phyloP scores from a whole-genome alignment of 371 early-diverging fungal species.

The Lichtheimia hyalospora region DNA sequence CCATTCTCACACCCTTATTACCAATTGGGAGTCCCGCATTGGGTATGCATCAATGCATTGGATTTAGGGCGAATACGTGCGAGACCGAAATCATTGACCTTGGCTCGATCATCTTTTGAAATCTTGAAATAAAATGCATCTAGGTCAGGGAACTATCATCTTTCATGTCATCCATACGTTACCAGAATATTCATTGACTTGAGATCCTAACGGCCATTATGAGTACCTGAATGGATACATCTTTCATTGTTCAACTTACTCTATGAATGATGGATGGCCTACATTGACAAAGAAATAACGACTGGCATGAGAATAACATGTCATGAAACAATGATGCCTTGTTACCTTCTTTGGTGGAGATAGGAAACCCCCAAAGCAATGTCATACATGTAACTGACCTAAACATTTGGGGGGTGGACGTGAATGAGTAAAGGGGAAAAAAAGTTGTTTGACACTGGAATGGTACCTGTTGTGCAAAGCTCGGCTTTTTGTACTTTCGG shows the following conservation, averaged over 20 bases:
- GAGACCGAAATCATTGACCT: conserved; percentile 82
- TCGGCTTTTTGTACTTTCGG: conserved; percentile 61
- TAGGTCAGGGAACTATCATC: not conserved
- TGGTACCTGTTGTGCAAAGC: conserved; percentile 55
- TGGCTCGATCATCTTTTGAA: conserved; percentile 66
- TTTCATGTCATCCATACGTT: conserved; percentile 1
- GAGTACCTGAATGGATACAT: not conserved
- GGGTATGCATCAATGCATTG: conserved; percentile 68
- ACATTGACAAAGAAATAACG: not conserved
- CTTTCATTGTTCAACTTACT: conserved; percentile 17
- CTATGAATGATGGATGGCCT: conserved; percentile 50
- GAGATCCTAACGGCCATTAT: conserved; percentile 49
- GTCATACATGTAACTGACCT: conserved; percentile 78
- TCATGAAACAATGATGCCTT: not conserved
- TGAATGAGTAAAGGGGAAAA: not conserved
- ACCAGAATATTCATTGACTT: conserved; percentile 88
- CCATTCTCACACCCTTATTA: conserved; percentile 28
- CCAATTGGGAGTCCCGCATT: conserved; percentile 82
- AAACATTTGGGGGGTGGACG: conserved; percentile 18
- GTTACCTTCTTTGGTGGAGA: conserved; percentile 56
- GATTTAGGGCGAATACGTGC: conserved; percentile 72
- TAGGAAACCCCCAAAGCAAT: conserved; percentile 77
- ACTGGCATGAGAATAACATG: not conserved
- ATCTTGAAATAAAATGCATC: conserved; percentile 31
- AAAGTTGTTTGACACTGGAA: conserved; percentile 12